These are phyloP conservation scores for Lachnellula suecica DNA, from an alignment of 2,329 filamentous ascomycete genomes.

Conservation along the genomic window DNA sequence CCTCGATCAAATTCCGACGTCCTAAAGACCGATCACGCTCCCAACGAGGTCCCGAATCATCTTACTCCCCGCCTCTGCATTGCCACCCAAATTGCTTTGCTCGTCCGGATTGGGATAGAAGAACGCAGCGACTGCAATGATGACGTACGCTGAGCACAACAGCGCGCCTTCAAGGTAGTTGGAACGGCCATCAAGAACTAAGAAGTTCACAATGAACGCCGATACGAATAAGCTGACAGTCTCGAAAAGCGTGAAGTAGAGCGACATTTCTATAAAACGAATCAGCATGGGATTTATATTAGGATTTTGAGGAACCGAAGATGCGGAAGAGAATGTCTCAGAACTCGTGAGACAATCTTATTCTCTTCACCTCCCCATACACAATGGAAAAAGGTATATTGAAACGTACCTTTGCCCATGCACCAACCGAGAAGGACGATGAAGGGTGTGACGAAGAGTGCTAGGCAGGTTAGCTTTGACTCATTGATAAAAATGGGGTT, in stretches of 20 bases:
- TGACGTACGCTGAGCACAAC: slow-evolving; percentile 65
- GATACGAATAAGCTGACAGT: slow-evolving; percentile 83
- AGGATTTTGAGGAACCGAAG: too few relatives aligned
- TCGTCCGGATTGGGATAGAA: slow-evolving; percentile 59
- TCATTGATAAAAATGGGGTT: background rate
- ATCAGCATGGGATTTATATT: too few relatives aligned
- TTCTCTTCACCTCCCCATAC: too few relatives aligned
- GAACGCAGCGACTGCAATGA: slow-evolving; percentile 65
- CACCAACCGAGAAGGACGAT: slow-evolving; percentile 73
- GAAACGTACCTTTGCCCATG: slow-evolving; percentile 57
- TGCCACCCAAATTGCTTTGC: slow-evolving; percentile 40
- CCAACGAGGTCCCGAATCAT: slow-evolving; percentile 20
- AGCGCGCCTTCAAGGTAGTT: slow-evolving; percentile 83
- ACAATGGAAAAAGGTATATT: too few relatives aligned
- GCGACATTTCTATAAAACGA: too few relatives aligned
- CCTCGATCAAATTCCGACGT: too few relatives aligned
- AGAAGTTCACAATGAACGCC: slow-evolving; percentile 83
- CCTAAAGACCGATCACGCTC: background rate
- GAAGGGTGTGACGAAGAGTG: slow-evolving; percentile 68
- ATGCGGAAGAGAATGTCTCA: too few relatives aligned
- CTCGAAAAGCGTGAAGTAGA: slow-evolving; percentile 88
- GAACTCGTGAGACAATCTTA: too few relatives aligned
- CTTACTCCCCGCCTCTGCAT: slow-evolving; percentile 24
- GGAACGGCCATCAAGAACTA: slow-evolving; percentile 80
- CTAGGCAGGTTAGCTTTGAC: slow-evolving; percentile 21